Conservation (phyloP, 176 grass and related monocot species). For the Pontederia crassipes region DNA sequence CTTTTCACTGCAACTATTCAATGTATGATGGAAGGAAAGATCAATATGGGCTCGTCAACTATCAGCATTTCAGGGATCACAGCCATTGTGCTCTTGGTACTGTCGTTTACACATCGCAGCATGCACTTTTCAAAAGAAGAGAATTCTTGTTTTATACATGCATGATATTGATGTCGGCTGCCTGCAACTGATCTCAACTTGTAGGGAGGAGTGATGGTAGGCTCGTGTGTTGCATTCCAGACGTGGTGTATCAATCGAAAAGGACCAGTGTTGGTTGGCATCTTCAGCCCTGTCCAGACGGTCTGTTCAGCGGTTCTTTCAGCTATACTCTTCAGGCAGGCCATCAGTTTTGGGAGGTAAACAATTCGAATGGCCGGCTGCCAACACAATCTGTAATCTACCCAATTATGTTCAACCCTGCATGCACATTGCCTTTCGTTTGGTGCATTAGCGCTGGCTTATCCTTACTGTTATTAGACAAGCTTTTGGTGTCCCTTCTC, state of each 20-base stretch:
- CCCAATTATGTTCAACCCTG: not conserved
- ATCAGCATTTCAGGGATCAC: slow-evolving; percentile 16
- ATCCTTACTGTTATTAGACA: no score
- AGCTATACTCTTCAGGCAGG: slow-evolving; percentile 29
- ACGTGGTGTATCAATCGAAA: slow-evolving; percentile 44
- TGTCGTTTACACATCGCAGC: not conserved
- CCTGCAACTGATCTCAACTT: slow-evolving; percentile 4
- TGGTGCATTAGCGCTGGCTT: no score
- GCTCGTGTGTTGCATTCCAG: slow-evolving; percentile 33
- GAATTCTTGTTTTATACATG: no score
- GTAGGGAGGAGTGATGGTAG: slow-evolving; percentile 30
- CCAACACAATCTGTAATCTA: not conserved
- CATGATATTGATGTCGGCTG: no score
- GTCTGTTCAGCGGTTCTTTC: slow-evolving; percentile 40
- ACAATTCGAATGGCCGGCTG: not conserved
- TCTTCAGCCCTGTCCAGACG: slow-evolving; percentile 55
- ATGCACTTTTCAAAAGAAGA: no score
- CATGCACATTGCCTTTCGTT: no score
- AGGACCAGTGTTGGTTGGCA: slow-evolving; percentile 47
- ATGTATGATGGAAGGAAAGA: slow-evolving; percentile 27
- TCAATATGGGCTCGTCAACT: slow-evolving; percentile 13
- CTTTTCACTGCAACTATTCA: slow-evolving; percentile 31
- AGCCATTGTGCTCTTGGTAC: slow-evolving; percentile 32
- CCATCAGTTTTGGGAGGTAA: slow-evolving; percentile 33
- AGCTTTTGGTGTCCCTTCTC: not conserved